Evolutionary conservation across 345 rosid species (phyloP), one percentile per base, ranked within the genome.

Genomic region (Xanthoceras sorbifolium): DNA sequence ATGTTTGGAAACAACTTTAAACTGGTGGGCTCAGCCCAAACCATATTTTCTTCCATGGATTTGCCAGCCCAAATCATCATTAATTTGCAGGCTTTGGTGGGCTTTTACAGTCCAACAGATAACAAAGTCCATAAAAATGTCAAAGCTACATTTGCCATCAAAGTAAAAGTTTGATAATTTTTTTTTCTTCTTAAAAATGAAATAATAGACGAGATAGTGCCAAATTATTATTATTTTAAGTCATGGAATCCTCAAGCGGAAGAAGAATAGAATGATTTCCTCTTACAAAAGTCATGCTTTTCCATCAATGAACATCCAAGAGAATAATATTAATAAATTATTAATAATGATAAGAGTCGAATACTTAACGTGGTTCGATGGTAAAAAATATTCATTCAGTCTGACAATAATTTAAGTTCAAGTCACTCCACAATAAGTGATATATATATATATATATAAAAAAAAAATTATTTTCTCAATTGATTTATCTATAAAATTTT

Each of bases 401-500:
- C n/a, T n/a, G n/a, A n/a, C n/a, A n/a, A n/a, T n/a, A n/a, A n/a
- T n/a, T n/a, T n/a, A n/a, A n/a, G n/a, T n/a, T n/a, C n/a, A n/a
- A n/a, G n/a, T n/a, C n/a, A n/a, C n/a, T n/a, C n/a, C n/a, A n/a
- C n/a, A n/a, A n/a, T n/a, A n/a, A n/a, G n/a, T n/a, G n/a, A n/a
- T n/a, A n/a, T n/a, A n/a, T n/a, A n/a, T n/a, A n/a, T n/a, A n/a
- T n/a, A n/a, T n/a, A n/a, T n/a, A n/a, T n/a, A n/a, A n/a, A n/a
- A n/a, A n/a, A n/a, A n/a, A n/a, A n/a, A n/a, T 5, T 60, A 7
- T 29, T 62, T 77, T 67, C 76, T 70, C 68, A 31, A 46, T 36
- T 38, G 48, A 65, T 64, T n/a, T 25, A 31, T 40, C 40, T 60
- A 38, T 11, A 14, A 3, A 46, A 10, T 11, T 46, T 46, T 36